Base-by-base conservation (phyloP, 1,139 yeast species). In the Taphrina communis region DNA sequence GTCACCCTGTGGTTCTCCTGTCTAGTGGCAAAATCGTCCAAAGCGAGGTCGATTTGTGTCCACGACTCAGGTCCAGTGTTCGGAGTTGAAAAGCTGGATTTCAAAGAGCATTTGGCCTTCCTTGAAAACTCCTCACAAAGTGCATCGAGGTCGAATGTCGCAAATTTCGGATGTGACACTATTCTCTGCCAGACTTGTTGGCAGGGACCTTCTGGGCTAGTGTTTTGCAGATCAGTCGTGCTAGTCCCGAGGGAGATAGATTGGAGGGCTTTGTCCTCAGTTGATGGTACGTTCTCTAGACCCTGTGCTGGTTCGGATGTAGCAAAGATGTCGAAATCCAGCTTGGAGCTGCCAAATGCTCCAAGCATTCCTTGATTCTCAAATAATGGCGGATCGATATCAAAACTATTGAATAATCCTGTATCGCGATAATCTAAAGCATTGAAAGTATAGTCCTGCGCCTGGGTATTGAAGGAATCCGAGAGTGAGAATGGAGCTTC, bases 141-240 rank as follows among this genome's bases (percentile, higher is more conserved):
- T 1, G 97, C 95, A 77, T 93, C 97, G 73, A 94, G 92, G 78
- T 94, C 98, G 70, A 94, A 82, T 71, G 93, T 97, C 6, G 95
- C 87, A 78, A 93, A 94, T 77, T 89, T 87, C 46, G 99, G 98
- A 82, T 94, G 97, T 17, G 96, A 81, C 2, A 97, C 90, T 52
- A 94, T 89, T 75, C 98, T 85, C 77, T 93, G 98, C 99, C 99
- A 94, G 31, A 93, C 89, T 74, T 92, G 97, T 0, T 96, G 86
- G 78, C 99, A 94, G 9, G 53, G 36, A 75, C 86, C 38, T n/a
- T 44, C 17, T 7, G 31, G 31, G 6, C 17, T 17, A 25, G 46
- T 17, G 2, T 39, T 9, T 12, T 38, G 25, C n/a, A 48, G 38
- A 8, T 17, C 14, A 25, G 59, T 42, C 11, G 14, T n/a, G 12